These are phyloP conservation scores for Trichomonas gallinae DNA, from an alignment of 208 protist genomes.

Conservation along the genomic window DNA sequence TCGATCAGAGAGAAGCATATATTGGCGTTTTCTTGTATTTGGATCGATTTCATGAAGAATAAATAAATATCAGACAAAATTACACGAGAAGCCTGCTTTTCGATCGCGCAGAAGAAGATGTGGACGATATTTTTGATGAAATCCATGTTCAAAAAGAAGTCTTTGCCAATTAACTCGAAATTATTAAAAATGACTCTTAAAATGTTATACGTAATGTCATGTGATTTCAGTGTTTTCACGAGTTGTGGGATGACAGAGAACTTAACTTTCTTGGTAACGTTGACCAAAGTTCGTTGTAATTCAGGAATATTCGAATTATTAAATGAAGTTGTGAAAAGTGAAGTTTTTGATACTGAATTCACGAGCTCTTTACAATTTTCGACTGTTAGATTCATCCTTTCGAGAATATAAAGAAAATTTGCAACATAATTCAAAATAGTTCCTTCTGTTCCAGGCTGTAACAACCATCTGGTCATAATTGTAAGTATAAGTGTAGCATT, in stretches of 20 bases:
- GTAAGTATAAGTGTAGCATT: background rate
- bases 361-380: background rate
- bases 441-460: background rate
- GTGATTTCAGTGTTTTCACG: background rate
- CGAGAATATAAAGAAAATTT: background rate
- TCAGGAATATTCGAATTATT: background rate
- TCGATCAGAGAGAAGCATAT: background rate
- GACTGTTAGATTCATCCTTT: background rate
- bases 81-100: background rate
- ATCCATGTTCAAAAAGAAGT: background rate
- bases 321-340: background rate
- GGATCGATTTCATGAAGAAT: background rate
- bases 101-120: background rate
- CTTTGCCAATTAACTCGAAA: background rate
- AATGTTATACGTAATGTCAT: background rate
- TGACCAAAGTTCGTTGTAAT: background rate
- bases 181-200: background rate
- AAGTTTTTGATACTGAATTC: background rate
- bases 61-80: background rate
- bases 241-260: background rate
- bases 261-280: background rate
- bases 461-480: background rate
- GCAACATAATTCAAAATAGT: background rate
- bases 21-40: background rate
- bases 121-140: background rate